These are phyloP conservation scores for Pythium chondricola DNA, from an alignment of 352 stramenopile genomes.

Conservation along the genomic window DNA sequence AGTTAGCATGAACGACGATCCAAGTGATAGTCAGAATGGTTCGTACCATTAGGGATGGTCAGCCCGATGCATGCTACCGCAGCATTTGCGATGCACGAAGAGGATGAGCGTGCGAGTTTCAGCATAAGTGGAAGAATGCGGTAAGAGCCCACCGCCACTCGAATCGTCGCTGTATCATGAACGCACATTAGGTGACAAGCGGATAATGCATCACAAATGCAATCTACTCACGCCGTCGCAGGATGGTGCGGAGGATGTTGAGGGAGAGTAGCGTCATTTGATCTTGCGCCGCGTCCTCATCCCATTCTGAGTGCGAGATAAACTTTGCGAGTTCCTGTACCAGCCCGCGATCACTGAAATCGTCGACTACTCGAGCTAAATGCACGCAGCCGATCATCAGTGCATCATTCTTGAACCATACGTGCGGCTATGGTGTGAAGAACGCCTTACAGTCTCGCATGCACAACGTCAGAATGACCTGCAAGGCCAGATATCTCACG, in stretches of 20 bases:
- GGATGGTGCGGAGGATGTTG: constrained; percentile 42
- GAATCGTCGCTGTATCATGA: constrained; percentile 22
- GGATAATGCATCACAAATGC: neutral
- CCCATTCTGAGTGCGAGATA: constrained; percentile 5
- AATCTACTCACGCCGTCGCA: too few species aligned
- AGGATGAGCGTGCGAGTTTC: constrained; percentile 29
- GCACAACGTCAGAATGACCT: constrained; percentile 51
- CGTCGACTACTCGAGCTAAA: constrained; percentile 30
- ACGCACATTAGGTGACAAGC: neutral
- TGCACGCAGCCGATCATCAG: too few species aligned
- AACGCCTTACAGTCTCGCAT: constrained; percentile 41
- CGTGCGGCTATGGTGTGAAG: too few species aligned
- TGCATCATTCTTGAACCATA: too few species aligned
- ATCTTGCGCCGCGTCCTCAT: neutral
- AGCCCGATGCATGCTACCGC: constrained; percentile 50
- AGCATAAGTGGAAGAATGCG: constrained; percentile 37
- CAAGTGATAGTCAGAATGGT: neutral
- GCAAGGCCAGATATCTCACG: constrained; percentile 32
- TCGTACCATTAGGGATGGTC: constrained; percentile 46
- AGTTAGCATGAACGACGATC: neutral
- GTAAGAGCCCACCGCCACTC: constrained; percentile 24
- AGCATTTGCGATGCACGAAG: constrained; percentile 34
- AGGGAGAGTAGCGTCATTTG: constrained; percentile 35
- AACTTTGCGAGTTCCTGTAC: constrained; percentile 29
- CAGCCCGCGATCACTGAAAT: constrained; percentile 41